Evolutionary conservation across 208 protist species (phyloP).

Genomic region (Wallacemonas rigidus): DNA sequence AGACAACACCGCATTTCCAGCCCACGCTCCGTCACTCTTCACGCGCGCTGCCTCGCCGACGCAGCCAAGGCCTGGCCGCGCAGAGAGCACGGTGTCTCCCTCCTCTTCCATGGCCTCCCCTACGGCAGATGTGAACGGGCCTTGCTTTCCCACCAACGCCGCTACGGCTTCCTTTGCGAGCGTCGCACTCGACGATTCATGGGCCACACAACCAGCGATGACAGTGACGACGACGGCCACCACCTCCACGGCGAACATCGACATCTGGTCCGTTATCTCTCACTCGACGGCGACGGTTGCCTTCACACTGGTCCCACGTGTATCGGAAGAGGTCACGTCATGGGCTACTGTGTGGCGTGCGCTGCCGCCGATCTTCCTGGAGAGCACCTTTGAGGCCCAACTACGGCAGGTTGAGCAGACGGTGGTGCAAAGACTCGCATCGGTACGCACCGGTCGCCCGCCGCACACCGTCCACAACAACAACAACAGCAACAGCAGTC

Average conservation of each 20-base stretch:
- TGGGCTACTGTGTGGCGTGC: background rate
- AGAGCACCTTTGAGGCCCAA: constrained; percentile 8
- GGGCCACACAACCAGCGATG: too few relatives aligned
- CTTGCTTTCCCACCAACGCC: background rate
- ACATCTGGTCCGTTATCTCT: background rate
- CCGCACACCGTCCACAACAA: too few relatives aligned
- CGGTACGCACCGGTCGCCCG: background rate
- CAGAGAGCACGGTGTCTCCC: background rate
- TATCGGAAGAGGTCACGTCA: too few relatives aligned
- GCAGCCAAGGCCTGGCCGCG: too few relatives aligned
- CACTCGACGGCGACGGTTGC: background rate
- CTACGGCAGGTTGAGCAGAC: background rate
- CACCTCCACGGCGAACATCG: background rate
- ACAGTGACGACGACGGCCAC: background rate
- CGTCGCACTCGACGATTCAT: background rate
- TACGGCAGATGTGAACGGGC: background rate
- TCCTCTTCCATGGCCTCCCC: background rate
- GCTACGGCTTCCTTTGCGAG: background rate
- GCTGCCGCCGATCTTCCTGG: background rate
- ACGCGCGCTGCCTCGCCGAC: background rate
- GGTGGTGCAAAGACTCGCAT: constrained; percentile 2
- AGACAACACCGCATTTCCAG: background rate
- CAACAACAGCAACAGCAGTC: too few relatives aligned
- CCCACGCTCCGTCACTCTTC: background rate
- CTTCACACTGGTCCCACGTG: background rate